Evolutionary conservation across 2,329 filamentous ascomycete species (phyloP).

Genomic region (Diaporthe eres): DNA sequence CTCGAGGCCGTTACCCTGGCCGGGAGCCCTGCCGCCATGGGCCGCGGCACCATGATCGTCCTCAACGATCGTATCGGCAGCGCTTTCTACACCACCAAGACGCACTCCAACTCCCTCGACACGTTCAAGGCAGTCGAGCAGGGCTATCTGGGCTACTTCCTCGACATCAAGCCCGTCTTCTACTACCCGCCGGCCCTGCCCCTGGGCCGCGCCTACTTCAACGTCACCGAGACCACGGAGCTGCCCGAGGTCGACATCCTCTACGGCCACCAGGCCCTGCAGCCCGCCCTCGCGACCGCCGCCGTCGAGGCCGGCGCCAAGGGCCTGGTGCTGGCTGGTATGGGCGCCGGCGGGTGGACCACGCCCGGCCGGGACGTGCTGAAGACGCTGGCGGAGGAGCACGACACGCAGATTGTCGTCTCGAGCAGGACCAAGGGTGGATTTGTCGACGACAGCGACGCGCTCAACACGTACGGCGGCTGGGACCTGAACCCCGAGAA

Average conservation of each 20-base stretch:
- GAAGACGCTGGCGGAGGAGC: conserved; percentile 14
- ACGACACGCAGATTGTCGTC: conserved; percentile 10
- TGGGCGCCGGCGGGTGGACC: conserved; percentile 19
- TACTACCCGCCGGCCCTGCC: conserved; percentile 68
- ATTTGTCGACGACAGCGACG: neutral
- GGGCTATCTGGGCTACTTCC: conserved; percentile 70
- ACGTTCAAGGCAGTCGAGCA: conserved; percentile 72
- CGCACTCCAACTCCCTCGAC: conserved; percentile 73
- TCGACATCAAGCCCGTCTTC: conserved; percentile 71
- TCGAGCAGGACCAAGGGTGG: conserved; percentile 25
- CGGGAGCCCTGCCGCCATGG: conserved; percentile 57
- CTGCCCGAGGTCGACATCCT: conserved; percentile 70
- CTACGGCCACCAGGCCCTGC: conserved; percentile 68
- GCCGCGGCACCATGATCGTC: conserved; percentile 71
- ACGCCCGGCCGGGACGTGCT: neutral
- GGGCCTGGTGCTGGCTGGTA: conserved; percentile 9
- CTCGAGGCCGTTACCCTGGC: conserved; percentile 72
- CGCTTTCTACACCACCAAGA: conserved; percentile 73
- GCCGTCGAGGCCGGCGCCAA: conserved; percentile 15
- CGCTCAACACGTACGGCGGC: conserved; percentile 5
- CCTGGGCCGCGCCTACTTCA: conserved; percentile 60
- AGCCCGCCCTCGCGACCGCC: conserved; percentile 59
- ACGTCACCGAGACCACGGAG: conserved; percentile 51
- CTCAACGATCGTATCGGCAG: conserved; percentile 73
- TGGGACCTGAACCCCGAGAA: conserved; percentile 23